These are phyloP conservation scores for Acephala macrosclerotiorum DNA, from an alignment of 2,329 filamentous ascomycete species.

Conservation along the genomic window DNA sequence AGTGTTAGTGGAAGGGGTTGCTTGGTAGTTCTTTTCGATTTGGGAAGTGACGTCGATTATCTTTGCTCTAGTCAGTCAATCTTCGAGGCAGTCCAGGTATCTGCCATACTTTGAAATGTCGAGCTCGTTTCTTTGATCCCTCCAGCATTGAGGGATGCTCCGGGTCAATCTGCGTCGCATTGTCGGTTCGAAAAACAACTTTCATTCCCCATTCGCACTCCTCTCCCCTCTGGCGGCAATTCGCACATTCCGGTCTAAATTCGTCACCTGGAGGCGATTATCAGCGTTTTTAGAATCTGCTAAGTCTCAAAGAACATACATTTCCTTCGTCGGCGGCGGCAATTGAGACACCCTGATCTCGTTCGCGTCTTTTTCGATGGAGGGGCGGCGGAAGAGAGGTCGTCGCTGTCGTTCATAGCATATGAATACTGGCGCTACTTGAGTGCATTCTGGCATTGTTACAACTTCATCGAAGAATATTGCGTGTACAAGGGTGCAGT, in stretches of 20 bases:
- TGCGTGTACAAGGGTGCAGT: background rate
- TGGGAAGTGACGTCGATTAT: conserved; percentile 29
- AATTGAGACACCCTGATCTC: conserved; percentile 44
- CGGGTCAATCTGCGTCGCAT: conserved; percentile 41
- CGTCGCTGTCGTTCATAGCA: conserved; percentile 43
- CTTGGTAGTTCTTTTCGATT: conserved; percentile 20
- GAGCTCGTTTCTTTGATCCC: conserved; percentile 18
- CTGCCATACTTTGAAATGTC: conserved; percentile 1
- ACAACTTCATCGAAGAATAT: background rate
- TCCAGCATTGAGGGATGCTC: conserved; percentile 45
- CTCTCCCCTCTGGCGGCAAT: conserved; percentile 43
- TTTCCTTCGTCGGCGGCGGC: conserved; percentile 45
- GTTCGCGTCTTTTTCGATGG: conserved; percentile 38
- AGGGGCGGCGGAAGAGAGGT: conserved; percentile 31
- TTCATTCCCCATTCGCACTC: conserved; percentile 44
- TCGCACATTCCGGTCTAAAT: conserved; percentile 41
- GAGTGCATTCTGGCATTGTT: background rate
- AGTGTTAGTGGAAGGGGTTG: background rate
- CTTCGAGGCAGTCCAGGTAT: background rate
- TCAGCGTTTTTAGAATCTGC: background rate
- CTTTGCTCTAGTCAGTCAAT: conserved; percentile 11
- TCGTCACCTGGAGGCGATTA: conserved; percentile 39
- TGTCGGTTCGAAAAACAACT: conserved; percentile 43
- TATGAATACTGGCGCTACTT: conserved; percentile 33
- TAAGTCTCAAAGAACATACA: conserved; percentile 32